Conservation (phyloP, 2,329 filamentous ascomycete species). For the Aciculosporium take region DNA sequence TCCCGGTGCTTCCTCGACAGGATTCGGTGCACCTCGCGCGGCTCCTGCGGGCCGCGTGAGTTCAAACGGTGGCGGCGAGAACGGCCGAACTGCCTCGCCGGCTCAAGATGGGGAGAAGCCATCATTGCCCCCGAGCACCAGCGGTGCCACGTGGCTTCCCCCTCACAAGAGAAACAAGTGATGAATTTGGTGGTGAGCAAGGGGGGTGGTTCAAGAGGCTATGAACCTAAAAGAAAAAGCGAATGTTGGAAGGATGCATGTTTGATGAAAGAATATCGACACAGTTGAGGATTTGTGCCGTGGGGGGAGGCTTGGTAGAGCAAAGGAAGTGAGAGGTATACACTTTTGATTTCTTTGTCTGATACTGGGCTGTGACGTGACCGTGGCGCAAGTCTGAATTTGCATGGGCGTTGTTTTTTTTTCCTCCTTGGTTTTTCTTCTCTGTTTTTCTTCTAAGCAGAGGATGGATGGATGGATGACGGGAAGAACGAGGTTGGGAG, state of each 20-base stretch:
- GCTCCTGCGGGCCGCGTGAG: slow-evolving; percentile 29
- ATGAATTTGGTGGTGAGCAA: slow-evolving; percentile 4
- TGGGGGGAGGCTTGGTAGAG: not conserved
- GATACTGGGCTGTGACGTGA: not conserved
- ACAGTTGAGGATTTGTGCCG: not conserved
- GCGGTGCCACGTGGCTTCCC: slow-evolving; percentile 51
- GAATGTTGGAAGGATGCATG: not conserved
- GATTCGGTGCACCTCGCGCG: slow-evolving; percentile 18
- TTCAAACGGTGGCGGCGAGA: slow-evolving; percentile 28
- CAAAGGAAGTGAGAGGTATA: not conserved
- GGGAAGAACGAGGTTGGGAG: not conserved
- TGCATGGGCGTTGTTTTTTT: not conserved
- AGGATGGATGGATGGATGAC: not conserved
- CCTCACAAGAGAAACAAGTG: slow-evolving; percentile 25
- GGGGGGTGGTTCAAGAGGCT: not conserved
- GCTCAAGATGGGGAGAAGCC: slow-evolving; percentile 34
- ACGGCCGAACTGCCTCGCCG: slow-evolving; percentile 25
- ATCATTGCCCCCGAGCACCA: slow-evolving; percentile 34
- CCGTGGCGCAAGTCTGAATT: not conserved
- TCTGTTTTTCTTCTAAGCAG: not conserved
- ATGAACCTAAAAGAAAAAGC: not conserved
- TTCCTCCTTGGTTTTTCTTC: not conserved
- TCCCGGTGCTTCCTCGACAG: slow-evolving; percentile 27
- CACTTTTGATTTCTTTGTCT: too few relatives aligned
- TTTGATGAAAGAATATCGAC: not conserved